Evolutionary conservation across 164 flowering plant species (phyloP), one percentile per base, ranked within the genome.

Genomic region (Echeveria elegans): DNA sequence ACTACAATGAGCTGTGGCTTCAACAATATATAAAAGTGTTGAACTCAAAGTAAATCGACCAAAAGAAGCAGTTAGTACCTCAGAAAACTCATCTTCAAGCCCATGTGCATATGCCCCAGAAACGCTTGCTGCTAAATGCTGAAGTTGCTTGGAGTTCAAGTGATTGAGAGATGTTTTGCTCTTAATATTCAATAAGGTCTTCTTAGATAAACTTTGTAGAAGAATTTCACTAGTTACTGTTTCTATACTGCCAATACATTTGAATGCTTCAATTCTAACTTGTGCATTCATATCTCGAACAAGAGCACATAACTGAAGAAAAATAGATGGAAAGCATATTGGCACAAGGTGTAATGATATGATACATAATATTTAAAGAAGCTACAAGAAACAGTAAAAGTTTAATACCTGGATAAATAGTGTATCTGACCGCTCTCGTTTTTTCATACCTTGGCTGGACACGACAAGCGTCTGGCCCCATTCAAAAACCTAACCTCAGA

Each of bases 101-200:
- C 97, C 99, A 77, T 89, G 97, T 38, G 88, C 70, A 74, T 88
- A 86, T 72, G 83, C 84, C 68, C 92, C 96, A 76, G 96, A 96
- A 75, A 79, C 83, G 76, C 63, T 73, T 32, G 85, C 74, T 62
- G 80, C 76, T 21, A 74, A 76, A 60, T 72, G 50, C 63, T 77
- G 71, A 65, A 76, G 26, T 52, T 41, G 56, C 66, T 76, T 76
- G 41, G 67, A 59, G 63, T 67, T 37, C 70, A 66, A 67, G 28
- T 62, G 75, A 41, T 68, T 61, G 61, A 71, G 66, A 53, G 62
- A 41, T 65, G 66, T 76, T 64, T 79, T 83, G 29, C 73, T 85
- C 70, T 83, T 83, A 19, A 32, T 66, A 23, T 63, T 62, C n/a
- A 68, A 67, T 6, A 81, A 69, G 5, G 82, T 73, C 71, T 79